Evolutionary conservation across 805 yeast species (phyloP).

Genomic region (Cyberlindnera meyerae): DNA sequence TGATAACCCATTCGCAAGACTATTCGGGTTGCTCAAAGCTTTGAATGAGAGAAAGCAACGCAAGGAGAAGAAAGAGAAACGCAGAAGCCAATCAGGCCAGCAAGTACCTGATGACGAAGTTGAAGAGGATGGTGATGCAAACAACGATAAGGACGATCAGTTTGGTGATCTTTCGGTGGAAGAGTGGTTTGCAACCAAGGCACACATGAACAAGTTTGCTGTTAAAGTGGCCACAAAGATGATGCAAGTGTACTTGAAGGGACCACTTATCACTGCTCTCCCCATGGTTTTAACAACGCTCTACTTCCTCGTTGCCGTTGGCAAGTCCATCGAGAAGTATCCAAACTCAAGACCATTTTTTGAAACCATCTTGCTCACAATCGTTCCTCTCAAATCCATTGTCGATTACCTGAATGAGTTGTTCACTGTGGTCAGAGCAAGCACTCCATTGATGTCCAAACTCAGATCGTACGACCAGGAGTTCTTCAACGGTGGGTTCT

Average conservation of each 20-base stretch:
- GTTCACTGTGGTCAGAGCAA: slow-evolving; percentile 30
- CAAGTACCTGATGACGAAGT: slow-evolving; percentile 2
- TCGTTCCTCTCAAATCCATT: slow-evolving; percentile 67
- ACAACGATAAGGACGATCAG: too few species aligned
- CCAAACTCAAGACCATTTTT: slow-evolving; percentile 46
- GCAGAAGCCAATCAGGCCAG: slow-evolving; percentile 8
- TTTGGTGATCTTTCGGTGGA: slow-evolving; percentile 11
- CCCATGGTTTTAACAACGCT: slow-evolving; percentile 77
- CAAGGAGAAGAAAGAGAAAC: slow-evolving; percentile 57
- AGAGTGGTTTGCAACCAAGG: slow-evolving; percentile 55
- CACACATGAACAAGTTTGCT: slow-evolving; percentile 46
- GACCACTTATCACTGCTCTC: slow-evolving; percentile 62
- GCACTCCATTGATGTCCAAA: slow-evolving; percentile 5
- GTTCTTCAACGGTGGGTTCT: slow-evolving; percentile 20
- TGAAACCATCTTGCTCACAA: slow-evolving; percentile 45
- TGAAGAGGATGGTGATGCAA: slow-evolving; percentile 2
- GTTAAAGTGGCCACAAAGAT: slow-evolving; percentile 66
- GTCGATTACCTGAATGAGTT: slow-evolving; percentile 60
- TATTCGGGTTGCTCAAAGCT: slow-evolving; percentile 69
- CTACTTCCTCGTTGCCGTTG: slow-evolving; percentile 62
- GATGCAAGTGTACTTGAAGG: slow-evolving; percentile 57
- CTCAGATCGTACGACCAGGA: slow-evolving; percentile 4
- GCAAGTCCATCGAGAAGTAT: slow-evolving; percentile 44
- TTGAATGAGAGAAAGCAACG: slow-evolving; percentile 67
- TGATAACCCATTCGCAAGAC: slow-evolving; percentile 67